phyloP scores from a whole-genome alignment of 2,329 filamentous ascomycete genomes.

The Aspergillus calidoustus region DNA sequence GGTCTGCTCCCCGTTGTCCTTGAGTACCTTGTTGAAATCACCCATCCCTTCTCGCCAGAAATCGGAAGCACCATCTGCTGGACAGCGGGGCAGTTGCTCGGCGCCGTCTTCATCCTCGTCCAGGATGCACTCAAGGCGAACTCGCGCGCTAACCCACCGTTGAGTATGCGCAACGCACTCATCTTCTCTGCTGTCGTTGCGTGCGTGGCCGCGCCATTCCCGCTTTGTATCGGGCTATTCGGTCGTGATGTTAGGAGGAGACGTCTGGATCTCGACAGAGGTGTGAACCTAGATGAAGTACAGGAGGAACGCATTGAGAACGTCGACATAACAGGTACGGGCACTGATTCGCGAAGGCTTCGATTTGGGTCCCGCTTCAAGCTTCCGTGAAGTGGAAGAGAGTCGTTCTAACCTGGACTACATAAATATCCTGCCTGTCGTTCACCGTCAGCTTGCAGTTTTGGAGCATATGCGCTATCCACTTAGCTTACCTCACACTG shows the following conservation, averaged over 20 bases:
- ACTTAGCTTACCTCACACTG: neutral
- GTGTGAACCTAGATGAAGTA: constrained; percentile 27
- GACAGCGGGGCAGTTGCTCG: constrained; percentile 83
- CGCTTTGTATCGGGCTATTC: constrained; percentile 72
- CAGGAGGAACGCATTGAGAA: neutral
- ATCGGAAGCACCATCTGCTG: constrained; percentile 83
- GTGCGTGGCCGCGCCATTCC: constrained; percentile 66
- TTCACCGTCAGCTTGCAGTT: neutral
- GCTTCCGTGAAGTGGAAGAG: constrained; percentile 6
- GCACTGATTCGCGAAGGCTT: neutral
- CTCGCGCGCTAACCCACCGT: constrained; percentile 60
- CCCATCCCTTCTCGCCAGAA: constrained; percentile 84
- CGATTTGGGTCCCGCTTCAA: constrained; percentile 13
- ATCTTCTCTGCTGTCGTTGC: constrained; percentile 79
- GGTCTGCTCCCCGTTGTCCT: constrained; percentile 80
- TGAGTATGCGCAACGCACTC: constrained; percentile 74
- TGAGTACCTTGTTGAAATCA: constrained; percentile 85
- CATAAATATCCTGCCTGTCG: neutral
- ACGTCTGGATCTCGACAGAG: constrained; percentile 47
- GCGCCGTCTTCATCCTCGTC: constrained; percentile 81
- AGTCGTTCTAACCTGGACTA: neutral
- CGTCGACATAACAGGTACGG: neutral
- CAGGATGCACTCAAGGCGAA: constrained; percentile 71
- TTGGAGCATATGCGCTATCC: neutral
- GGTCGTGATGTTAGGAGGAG: constrained; percentile 55